Base-by-base conservation (phyloP, 352 stramenopile species). In the Globisporangium polare region DNA sequence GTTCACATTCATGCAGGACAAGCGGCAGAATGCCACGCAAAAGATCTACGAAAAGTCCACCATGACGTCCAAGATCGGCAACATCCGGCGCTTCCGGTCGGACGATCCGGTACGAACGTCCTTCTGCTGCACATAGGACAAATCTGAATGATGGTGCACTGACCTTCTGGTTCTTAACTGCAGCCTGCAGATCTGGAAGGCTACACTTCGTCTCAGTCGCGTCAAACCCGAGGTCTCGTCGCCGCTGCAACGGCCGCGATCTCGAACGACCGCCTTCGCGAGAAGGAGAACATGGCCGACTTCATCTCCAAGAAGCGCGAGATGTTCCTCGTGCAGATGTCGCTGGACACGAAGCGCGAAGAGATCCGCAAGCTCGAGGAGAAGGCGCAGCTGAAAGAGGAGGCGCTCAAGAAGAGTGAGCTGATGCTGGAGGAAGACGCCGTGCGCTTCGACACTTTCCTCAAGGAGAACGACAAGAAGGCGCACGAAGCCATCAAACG, bases 391-490 rank as follows among this genome's bases (percentile, higher is more conserved):
- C 74, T 97, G 18, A 98, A 98, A 53, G 94, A 98, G 57, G 90
- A 98, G 62, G 95, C 91, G 4, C 76, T 98, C 18, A 95, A 96
- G 66, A 98, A 98, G 68, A 97, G 86, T 53, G 94, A 98, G 68
- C 68, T 97, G 29, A 98, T 98, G 93, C 79, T 98, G 0, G 95
- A 98, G 73, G 90, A 98, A 69, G 95, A 98, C 58, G 92, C 94
- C 6, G 90, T 98, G 47, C 83, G 91, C 18, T 98, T 98, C 57
- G 95, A 98, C 65, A 97, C 92, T 18, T 98, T 98, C 41, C 65
- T 98, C n/a, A 98, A 98, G 63, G 95, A 98, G 62, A 98, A 98
- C 66, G 95, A 98, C 80, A 97, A 96, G 65, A 98, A 98, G 65
- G 92, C 95, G n/a, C 90, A 98, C 68, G 92, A 97, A 58, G 94